These are phyloP conservation scores for Curvularia spicifera DNA, from an alignment of 2,329 filamentous ascomycete species.

Conservation along the genomic window DNA sequence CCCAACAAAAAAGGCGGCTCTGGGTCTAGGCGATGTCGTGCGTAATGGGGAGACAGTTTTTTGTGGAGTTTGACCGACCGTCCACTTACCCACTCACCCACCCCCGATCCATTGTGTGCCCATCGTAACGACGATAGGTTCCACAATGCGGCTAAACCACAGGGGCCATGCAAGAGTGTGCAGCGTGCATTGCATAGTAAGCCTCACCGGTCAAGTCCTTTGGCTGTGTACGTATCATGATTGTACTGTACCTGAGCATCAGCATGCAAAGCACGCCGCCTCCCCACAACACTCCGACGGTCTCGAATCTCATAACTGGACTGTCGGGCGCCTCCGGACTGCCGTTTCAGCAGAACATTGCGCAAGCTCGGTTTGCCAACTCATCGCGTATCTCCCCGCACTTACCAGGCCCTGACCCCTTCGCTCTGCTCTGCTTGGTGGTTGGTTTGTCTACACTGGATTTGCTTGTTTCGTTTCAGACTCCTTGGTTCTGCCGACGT, in stretches of 20 bases:
- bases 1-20: neutral
- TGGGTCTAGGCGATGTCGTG: constrained; percentile 1
- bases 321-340: constrained; percentile 12
- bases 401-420: constrained; percentile 7
- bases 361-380: constrained; percentile 18
- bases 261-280: neutral
- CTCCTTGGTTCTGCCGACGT: constrained; percentile 5
- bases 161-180: constrained; percentile 16
- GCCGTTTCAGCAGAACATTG: constrained; percentile 10
- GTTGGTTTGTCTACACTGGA: neutral
- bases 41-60: constrained; percentile 10
- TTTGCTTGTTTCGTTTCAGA: neutral
- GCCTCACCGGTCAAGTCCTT: constrained; percentile 34
- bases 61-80: constrained; percentile 34
- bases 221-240: neutral
- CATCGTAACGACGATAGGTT: constrained; percentile 21
- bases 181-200: constrained; percentile 30
- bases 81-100: no score
- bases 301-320: constrained; percentile 12
- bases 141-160: constrained; percentile 15
- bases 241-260: neutral
- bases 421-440: neutral
- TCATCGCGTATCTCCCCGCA: constrained; percentile 13
- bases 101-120: neutral
- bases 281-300: constrained; percentile 12